Conservation (phyloP, 306 rosid genomes). For the Pterocarpus macrocarpus region DNA sequence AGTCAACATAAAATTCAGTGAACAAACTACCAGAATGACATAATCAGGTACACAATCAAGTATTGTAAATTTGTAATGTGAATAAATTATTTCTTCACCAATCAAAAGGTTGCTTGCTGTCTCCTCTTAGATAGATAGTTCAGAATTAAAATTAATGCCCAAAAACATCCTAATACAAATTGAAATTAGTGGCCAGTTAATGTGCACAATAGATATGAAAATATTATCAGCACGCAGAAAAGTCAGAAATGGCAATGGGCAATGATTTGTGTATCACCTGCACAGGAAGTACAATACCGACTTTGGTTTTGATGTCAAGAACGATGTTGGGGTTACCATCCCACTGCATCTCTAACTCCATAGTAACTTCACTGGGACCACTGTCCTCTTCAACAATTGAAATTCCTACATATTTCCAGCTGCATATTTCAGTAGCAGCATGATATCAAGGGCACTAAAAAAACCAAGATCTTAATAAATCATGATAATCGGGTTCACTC, state of each 20-base stretch:
- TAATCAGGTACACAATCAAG: slow-evolving; percentile 31
- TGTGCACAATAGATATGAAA: slow-evolving; percentile 14
- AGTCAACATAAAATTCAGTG: background rate
- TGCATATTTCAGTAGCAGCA: slow-evolving; percentile 40
- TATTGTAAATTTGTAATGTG: background rate
- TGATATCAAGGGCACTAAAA: slow-evolving; percentile 28
- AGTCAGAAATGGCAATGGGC: slow-evolving; percentile 3
- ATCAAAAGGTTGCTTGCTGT: slow-evolving; percentile 1
- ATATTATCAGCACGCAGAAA: slow-evolving; percentile 24
- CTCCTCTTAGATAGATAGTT: background rate
- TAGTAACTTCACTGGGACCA: slow-evolving; percentile 64
- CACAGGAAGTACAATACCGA: slow-evolving; percentile 84
- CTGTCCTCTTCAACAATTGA: slow-evolving; percentile 71
- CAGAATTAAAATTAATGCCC: slow-evolving; percentile 6
- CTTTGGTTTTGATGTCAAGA: slow-evolving; percentile 79
- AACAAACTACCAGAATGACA: background rate
- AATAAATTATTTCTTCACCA: background rate
- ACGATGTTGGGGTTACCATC: slow-evolving; percentile 88
- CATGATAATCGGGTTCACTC: slow-evolving; percentile 4
- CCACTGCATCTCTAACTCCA: slow-evolving; percentile 97
- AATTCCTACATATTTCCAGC: slow-evolving; percentile 62
- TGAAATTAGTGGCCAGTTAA: background rate
- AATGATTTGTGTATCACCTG: slow-evolving; percentile 65
- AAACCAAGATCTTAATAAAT: slow-evolving; percentile 32
- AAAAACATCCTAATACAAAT: background rate